A percentile compares a stretch with the other conserved stretches of the same genome.
Conservation (phyloP, 2,329 filamentous ascomycete species). For the Apiospora kogelbergensis region DNA sequence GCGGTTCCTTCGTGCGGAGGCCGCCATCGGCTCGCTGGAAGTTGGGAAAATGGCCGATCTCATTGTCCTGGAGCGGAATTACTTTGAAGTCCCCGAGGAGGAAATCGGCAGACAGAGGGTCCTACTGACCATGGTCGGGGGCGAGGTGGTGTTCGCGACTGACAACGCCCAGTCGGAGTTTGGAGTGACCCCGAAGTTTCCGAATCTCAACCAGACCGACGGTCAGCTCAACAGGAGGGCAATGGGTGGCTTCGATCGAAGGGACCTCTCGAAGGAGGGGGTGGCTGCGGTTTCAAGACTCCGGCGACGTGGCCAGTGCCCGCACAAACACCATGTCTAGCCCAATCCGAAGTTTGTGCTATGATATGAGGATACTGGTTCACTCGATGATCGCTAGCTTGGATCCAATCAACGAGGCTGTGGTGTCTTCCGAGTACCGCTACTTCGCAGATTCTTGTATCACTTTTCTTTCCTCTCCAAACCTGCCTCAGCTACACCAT, state of each 20-base stretch:
- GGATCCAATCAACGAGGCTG: no score
- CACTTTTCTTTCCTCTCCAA: no score
- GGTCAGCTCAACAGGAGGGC: background rate
- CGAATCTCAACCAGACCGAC: background rate
- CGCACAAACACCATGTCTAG: background rate
- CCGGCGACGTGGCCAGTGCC: background rate
- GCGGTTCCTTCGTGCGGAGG: background rate
- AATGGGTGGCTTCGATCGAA: background rate
- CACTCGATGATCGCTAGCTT: no score
- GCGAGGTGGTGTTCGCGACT: background rate
- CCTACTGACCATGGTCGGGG: background rate
- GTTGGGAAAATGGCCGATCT: background rate
- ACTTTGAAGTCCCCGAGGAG: background rate
- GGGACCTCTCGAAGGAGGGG: background rate
- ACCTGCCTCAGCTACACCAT: background rate
- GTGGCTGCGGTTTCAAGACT: background rate
- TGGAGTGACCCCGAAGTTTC: background rate
- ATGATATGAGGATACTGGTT: no score
- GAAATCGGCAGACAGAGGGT: background rate
- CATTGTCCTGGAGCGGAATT: background rate
- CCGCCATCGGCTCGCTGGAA: background rate
- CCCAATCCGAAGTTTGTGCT: no score
- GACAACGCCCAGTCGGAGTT: background rate
- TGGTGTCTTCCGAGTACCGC: no score
- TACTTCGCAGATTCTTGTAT: background rate